Percentiles rank a stretch among this genome's conserved stretches.
These are phyloP conservation scores for Leishmania martiniquensis DNA, from an alignment of 208 protist genomes.

Conservation along the genomic window DNA sequence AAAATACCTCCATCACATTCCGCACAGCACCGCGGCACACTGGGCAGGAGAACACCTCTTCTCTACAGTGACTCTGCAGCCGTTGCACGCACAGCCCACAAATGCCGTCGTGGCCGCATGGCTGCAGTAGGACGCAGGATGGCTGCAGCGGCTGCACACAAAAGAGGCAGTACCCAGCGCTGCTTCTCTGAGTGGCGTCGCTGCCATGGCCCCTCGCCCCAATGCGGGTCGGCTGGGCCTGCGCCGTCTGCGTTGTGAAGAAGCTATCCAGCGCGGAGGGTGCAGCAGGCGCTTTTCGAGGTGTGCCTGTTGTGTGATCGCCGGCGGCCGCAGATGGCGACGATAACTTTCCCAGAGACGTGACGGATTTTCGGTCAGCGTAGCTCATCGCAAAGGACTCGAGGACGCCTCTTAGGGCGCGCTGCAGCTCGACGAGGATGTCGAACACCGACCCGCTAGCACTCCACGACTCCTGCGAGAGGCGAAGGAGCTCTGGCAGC, in stretches of 20 bases:
- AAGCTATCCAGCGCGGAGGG: constrained; percentile 29
- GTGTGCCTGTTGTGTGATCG: background rate
- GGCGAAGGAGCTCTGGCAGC: constrained; percentile 12
- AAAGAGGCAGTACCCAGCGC: constrained; percentile 48
- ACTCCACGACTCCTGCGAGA: constrained; percentile 31
- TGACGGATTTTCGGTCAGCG: background rate
- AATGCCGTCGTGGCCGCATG: constrained; percentile 65
- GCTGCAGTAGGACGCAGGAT: constrained; percentile 46
- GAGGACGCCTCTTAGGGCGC: constrained; percentile 15
- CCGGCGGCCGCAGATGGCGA: background rate
- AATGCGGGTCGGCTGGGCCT: background rate
- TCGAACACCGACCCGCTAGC: constrained; percentile 36
- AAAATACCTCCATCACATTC: constrained; percentile 39
- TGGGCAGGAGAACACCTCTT: constrained; percentile 53
- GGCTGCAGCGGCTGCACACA: constrained; percentile 41
- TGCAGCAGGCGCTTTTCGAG: background rate
- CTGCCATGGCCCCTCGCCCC: background rate
- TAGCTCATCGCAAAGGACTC: constrained; percentile 29
- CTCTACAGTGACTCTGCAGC: constrained; percentile 44
- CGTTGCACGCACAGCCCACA: constrained; percentile 51
- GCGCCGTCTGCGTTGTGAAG: constrained; percentile 10
- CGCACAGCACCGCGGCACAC: constrained; percentile 43
- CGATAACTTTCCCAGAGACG: background rate
- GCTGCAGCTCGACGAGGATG: constrained; percentile 35
- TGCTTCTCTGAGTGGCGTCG: background rate